A percentile compares a stretch with the other conserved stretches of the same genome.
Conservation (phyloP, 257 asterid genomes). For the Scutellaria barbata region DNA sequence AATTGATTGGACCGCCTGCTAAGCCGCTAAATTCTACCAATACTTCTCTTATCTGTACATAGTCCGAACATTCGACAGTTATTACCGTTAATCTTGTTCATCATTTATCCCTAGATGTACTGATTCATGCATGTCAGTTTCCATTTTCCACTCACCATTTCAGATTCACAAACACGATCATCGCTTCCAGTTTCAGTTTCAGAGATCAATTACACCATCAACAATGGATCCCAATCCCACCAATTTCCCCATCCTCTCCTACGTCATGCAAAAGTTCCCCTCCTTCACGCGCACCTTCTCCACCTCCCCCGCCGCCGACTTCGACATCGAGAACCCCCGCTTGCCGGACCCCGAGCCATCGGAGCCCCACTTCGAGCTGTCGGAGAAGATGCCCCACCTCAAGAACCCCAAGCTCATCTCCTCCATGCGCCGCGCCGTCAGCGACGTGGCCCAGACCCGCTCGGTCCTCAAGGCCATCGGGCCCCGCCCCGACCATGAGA, state of each 20-base stretch:
- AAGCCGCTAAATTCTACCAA: no score
- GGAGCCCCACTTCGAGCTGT: constrained; percentile 76
- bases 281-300: constrained; percentile 55
- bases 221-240: constrained; percentile 81
- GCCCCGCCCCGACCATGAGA: constrained; percentile 85
- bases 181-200: background rate
- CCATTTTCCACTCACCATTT: constrained; percentile 7
- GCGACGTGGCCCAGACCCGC: constrained; percentile 77
- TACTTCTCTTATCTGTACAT: background rate
- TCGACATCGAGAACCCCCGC: constrained; percentile 66
- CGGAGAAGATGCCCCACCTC: constrained; percentile 86
- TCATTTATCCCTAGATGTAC: background rate
- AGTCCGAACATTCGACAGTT: constrained; percentile 21
- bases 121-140: background rate
- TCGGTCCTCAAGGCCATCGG: constrained; percentile 69
- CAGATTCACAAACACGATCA: constrained; percentile 8
- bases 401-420: constrained; percentile 64
- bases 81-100: constrained; percentile 28
- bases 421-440: constrained; percentile 75
- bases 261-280: constrained; percentile 75
- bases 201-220: background rate
- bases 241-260: constrained; percentile 78
- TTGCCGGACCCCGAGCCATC: constrained; percentile 33
- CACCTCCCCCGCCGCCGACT: constrained; percentile 44
- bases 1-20: no score